These are phyloP conservation scores for Ustilago esculenta DNA, from an alignment of 1,284 basidiomycete genomes.

Conservation along the genomic window DNA sequence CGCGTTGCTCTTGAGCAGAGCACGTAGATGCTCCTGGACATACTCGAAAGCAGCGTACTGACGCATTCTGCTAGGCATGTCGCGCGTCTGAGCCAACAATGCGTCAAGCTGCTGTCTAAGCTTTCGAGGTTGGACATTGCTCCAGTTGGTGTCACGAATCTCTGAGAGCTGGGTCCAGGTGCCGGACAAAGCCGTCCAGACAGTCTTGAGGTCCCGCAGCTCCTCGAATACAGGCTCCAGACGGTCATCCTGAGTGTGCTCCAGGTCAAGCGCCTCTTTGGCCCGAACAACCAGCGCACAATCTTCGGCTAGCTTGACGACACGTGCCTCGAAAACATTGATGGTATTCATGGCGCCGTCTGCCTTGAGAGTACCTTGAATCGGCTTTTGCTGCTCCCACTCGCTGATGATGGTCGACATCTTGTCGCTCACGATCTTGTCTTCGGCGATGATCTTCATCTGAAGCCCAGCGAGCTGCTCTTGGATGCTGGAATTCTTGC, in stretches of 20 bases:
- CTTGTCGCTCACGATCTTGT: constrained; percentile 86
- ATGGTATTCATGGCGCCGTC: constrained; percentile 95
- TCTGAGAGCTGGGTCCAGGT: constrained; percentile 94
- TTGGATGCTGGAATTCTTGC: constrained; percentile 98
- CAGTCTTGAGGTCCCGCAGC: constrained; percentile 92
- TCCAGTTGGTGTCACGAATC: constrained; percentile 87
- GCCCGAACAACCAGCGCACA: constrained; percentile 92
- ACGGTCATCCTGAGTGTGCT: constrained; percentile 86
- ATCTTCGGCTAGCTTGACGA: constrained; percentile 88
- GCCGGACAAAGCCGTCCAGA: constrained; percentile 97
- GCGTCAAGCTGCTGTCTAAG: constrained; percentile 91
- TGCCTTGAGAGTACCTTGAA: constrained; percentile 93
- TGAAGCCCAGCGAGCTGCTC: constrained; percentile 96
- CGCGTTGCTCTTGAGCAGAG: constrained; percentile 86
- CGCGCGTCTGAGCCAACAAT: constrained; percentile 87
- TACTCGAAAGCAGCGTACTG: constrained; percentile 99
- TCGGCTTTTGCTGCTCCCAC: constrained; percentile 94
- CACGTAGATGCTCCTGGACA: constrained; percentile 88
- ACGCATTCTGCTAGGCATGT: constrained; percentile 98
- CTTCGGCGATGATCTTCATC: constrained; percentile 98
- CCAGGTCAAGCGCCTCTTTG: constrained; percentile 95
- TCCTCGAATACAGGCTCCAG: constrained; percentile 94
- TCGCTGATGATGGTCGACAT: constrained; percentile 79
- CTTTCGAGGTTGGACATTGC: constrained; percentile 86
- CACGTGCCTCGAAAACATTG: constrained; percentile 88